Conservation (phyloP, 106 monocot genomes). For the Allium fistulosum region DNA sequence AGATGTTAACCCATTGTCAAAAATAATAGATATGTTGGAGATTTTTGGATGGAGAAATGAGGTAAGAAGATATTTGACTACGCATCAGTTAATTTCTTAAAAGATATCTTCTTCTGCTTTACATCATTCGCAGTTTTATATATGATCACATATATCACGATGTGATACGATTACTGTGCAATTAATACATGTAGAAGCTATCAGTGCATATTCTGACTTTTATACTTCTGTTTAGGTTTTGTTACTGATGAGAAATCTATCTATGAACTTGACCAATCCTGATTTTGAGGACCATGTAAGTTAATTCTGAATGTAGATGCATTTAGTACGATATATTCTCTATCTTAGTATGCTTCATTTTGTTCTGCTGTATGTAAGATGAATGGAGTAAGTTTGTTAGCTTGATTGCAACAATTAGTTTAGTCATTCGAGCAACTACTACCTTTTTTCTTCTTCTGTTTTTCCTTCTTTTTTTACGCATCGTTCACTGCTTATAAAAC, state of each 20-base stretch:
- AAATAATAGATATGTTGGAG: neutral
- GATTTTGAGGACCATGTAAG: conserved; percentile 95
- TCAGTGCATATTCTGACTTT: conserved; percentile 1
- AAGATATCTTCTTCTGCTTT: neutral
- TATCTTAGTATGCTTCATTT: neutral
- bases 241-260: conserved; percentile 83
- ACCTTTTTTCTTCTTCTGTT: too few relatives aligned
- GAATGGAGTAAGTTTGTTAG: neutral
- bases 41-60: neutral
- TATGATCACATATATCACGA: neutral
- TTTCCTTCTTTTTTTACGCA: too few relatives aligned
- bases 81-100: too few relatives aligned
- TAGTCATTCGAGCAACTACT: neutral
- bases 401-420: neutral
- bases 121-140: neutral
- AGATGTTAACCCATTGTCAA: neutral
- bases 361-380: too few relatives aligned
- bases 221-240: conserved; percentile 41
- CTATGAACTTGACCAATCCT: conserved; percentile 78
- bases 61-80: too few relatives aligned
- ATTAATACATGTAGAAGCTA: too few relatives aligned
- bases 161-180: neutral
- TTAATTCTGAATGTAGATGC: neutral
- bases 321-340: too few relatives aligned
- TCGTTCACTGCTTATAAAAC: neutral